phyloP scores from a whole-genome alignment of 768 basidiomycete species.

The Leccinum arenicola region DNA sequence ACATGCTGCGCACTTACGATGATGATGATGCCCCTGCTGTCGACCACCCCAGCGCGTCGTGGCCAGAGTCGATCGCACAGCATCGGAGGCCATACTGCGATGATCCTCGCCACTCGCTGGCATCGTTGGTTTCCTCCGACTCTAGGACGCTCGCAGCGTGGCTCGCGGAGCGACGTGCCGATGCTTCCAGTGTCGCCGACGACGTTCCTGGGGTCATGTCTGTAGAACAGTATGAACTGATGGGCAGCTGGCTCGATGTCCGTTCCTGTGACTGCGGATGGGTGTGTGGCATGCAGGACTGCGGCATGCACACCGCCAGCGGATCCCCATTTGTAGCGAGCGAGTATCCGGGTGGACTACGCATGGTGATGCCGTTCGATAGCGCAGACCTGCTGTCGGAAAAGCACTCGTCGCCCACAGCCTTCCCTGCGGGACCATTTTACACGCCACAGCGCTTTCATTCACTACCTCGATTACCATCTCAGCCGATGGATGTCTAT shows the following conservation, averaged over 20 bases:
- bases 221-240: conserved; percentile 47
- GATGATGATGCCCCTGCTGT: not conserved
- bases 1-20: conserved; percentile 11
- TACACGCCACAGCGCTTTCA: conserved; percentile 17
- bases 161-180: conserved; percentile 39
- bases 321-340: conserved; percentile 32
- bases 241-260: conserved; percentile 46
- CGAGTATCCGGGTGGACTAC: conserved; percentile 17
- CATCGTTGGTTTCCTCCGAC: conserved; percentile 33
- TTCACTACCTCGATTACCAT: conserved; percentile 27
- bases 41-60: not conserved
- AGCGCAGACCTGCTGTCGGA: conserved; percentile 14
- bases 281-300: conserved; percentile 30
- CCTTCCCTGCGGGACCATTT: conserved; percentile 16
- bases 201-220: conserved; percentile 34
- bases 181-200: conserved; percentile 27
- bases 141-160: conserved; percentile 33
- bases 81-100: conserved; percentile 2
- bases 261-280: conserved; percentile 20
- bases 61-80: not conserved
- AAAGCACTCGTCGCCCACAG: not conserved
- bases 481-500: conserved; percentile 17
- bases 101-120: conserved; percentile 21
- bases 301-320: conserved; percentile 30
- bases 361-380: conserved; percentile 27